These are phyloP conservation scores for Globisporangium echinulatum DNA, from an alignment of 352 stramenopile genomes.

Conservation along the genomic window DNA sequence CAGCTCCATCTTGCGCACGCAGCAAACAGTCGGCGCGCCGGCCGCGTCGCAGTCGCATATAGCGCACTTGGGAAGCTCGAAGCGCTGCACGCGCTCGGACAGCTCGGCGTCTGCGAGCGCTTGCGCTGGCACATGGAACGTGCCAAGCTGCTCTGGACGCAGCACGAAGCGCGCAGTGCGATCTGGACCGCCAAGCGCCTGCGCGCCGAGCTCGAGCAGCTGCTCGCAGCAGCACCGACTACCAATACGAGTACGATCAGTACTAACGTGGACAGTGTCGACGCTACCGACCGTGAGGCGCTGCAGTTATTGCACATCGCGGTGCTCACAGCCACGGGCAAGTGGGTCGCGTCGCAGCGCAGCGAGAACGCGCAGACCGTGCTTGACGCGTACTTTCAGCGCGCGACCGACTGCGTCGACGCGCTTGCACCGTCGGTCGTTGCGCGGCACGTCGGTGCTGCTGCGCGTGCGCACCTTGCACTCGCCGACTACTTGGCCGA, in stretches of 20 bases:
- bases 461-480: slow-evolving; percentile 78
- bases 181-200: slow-evolving; percentile 68
- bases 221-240: slow-evolving; percentile 16
- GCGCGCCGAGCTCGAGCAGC: slow-evolving; percentile 27
- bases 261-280: background rate
- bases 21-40: slow-evolving; percentile 51
- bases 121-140: slow-evolving; percentile 72
- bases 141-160: slow-evolving; percentile 72
- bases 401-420: slow-evolving; percentile 64
- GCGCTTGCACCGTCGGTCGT: slow-evolving; percentile 27
- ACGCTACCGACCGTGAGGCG: slow-evolving; percentile 7
- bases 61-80: slow-evolving; percentile 56
- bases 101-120: slow-evolving; percentile 30
- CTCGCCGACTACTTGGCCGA: slow-evolving; percentile 89
- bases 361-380: slow-evolving; percentile 90
- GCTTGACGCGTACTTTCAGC: slow-evolving; percentile 88
- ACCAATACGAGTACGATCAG: background rate
- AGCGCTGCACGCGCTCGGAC: slow-evolving; percentile 28
- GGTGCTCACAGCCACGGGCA: slow-evolving; percentile 75
- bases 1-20: slow-evolving; percentile 55
- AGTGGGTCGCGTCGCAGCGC: slow-evolving; percentile 92
- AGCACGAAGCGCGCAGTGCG: slow-evolving; percentile 61
- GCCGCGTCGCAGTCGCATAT: slow-evolving; percentile 62
- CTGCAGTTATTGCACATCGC: slow-evolving; percentile 57
- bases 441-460: slow-evolving; percentile 35